Evolutionary conservation across 2,329 filamentous ascomycete species (phyloP).

Genomic region (Canariomyces notabilis): DNA sequence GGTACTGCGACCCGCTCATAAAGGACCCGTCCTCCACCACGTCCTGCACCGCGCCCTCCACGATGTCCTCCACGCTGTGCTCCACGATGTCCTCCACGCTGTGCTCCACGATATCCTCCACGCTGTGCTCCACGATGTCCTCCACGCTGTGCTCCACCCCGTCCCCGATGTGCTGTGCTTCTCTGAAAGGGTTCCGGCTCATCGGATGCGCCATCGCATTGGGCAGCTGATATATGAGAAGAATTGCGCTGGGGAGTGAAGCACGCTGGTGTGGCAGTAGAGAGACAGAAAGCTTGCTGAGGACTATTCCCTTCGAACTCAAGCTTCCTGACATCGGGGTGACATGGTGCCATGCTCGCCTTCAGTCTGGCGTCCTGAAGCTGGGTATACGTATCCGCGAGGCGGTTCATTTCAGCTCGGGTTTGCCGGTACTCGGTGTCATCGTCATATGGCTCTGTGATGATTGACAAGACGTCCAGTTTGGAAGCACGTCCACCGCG

Average conservation of each 20-base stretch:
- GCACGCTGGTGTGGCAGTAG: neutral
- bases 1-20: too few relatives aligned
- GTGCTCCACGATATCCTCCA: too few relatives aligned
- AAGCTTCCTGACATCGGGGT: neutral
- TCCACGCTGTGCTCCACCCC: too few relatives aligned
- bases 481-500: too few relatives aligned
- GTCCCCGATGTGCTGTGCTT: too few relatives aligned
- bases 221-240: neutral
- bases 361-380: neutral
- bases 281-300: neutral
- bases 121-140: too few relatives aligned
- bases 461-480: too few relatives aligned
- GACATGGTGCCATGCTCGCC: neutral
- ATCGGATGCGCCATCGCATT: conserved; percentile 15
- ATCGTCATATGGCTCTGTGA: too few relatives aligned
- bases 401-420: neutral
- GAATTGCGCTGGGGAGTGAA: neutral
- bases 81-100: too few relatives aligned
- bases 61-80: too few relatives aligned
- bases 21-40: too few relatives aligned
- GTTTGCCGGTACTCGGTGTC: neutral
- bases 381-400: neutral
- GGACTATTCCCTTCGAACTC: neutral
- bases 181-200: neutral
- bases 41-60: too few relatives aligned